A percentile compares a stretch with the other conserved stretches of the same genome.
phyloP scores from a whole-genome alignment of 148 eudicot genomes.

The Cornus suecica region DNA sequence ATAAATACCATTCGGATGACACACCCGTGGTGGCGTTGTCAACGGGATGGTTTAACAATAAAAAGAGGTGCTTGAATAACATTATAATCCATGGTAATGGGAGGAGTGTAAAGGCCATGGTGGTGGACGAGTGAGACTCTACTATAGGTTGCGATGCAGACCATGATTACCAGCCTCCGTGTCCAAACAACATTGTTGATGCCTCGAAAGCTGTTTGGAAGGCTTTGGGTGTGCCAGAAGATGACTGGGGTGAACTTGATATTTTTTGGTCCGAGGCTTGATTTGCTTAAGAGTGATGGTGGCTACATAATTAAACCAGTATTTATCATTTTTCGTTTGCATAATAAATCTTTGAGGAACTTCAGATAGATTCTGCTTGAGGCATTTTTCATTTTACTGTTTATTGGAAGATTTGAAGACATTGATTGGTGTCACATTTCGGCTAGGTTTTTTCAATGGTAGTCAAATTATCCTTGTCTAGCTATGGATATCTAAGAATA shows the following conservation, averaged over 20 bases:
- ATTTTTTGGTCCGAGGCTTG: neutral
- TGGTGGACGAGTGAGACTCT: constrained; percentile 9
- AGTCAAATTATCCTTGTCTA: no score
- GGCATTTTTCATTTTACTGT: no score
- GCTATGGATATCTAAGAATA: no score
- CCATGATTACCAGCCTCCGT: constrained; percentile 19
- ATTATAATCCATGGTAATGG: constrained; percentile 8
- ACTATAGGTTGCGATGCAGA: neutral
- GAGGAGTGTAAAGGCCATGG: constrained; percentile 8
- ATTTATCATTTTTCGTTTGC: no score
- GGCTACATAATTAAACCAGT: no score
- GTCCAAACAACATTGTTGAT: constrained; percentile 14
- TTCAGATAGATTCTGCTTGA: no score
- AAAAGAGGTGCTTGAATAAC: constrained; percentile 7
- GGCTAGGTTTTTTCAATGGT: no score
- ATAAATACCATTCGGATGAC: constrained; percentile 10
- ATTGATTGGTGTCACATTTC: no score
- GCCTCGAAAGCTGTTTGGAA: neutral
- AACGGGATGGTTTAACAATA: constrained; percentile 10
- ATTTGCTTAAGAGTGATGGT: neutral
- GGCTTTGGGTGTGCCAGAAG: no score
- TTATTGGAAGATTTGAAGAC: no score
- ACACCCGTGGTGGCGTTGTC: constrained; percentile 15
- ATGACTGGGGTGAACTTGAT: no score
- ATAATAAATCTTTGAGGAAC: no score